phyloP scores from a whole-genome alignment of 768 basidiomycete species.

The Pleurotus eryngii region DNA sequence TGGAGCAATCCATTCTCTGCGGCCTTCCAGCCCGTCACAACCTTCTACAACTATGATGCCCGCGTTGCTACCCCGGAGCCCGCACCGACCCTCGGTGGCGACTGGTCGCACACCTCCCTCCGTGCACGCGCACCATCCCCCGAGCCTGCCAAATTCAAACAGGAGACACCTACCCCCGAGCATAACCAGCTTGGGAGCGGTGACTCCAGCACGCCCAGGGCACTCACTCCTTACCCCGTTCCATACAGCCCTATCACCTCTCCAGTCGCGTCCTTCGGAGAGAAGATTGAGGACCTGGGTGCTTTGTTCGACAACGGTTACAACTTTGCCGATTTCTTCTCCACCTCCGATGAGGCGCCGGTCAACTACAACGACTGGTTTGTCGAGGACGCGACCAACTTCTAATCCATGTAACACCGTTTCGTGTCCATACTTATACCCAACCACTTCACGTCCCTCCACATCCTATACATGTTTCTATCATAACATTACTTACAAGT shows the following conservation, averaged over 20 bases:
- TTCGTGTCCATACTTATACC: no score
- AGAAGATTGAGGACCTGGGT: not conserved
- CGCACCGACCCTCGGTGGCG: not conserved
- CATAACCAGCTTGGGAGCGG: not conserved
- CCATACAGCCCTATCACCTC: not conserved
- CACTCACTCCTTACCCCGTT: not conserved
- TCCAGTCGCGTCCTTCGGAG: not conserved
- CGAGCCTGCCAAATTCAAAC: not conserved
- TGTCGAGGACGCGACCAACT: no score
- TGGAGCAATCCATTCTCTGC: not conserved
- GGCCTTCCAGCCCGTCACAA: not conserved
- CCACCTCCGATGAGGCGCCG: not conserved
- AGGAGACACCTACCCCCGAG: not conserved
- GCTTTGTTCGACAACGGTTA: not conserved
- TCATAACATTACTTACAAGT: not conserved
- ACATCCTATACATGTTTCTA: not conserved
- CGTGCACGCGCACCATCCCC: not conserved
- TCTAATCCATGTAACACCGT: no score
- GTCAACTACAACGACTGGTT: no score
- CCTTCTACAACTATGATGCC: not conserved
- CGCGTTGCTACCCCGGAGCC: not conserved
- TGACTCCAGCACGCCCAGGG: not conserved
- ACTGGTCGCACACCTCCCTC: not conserved
- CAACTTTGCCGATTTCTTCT: not conserved
- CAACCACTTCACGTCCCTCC: no score